A percentile compares a stretch with the other conserved stretches of the same genome.
phyloP scores from a whole-genome alignment of 2,329 filamentous ascomycete genomes.

The Nigrospora osmanthi region DNA sequence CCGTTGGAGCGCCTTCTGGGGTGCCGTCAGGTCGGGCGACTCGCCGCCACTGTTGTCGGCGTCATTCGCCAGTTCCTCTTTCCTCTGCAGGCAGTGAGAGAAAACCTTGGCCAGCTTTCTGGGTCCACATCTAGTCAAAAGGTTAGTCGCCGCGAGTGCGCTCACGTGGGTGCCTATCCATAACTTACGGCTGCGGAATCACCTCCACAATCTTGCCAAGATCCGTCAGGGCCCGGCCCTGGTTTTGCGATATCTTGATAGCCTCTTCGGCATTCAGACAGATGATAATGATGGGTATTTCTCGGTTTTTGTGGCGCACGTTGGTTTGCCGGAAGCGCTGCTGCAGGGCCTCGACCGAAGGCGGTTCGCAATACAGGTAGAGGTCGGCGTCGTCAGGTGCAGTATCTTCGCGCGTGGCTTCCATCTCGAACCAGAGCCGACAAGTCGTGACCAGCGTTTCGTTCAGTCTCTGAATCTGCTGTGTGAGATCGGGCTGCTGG shows the following conservation, averaged over 20 bases:
- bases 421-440: constrained; percentile 25
- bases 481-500: constrained; percentile 2
- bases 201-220: constrained; percentile 20
- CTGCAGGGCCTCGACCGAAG: constrained; percentile 7
- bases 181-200: constrained; percentile 21
- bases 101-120: constrained; percentile 21
- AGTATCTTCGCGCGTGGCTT: constrained; percentile 11
- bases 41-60: background rate
- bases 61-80: background rate
- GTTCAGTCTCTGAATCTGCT: constrained; percentile 15
- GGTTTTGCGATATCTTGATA: constrained; percentile 12
- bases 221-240: constrained; percentile 10
- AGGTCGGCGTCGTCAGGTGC: constrained; percentile 11
- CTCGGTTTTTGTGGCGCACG: background rate
- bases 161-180: background rate
- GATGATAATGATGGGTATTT: constrained; percentile 18
- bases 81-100: constrained; percentile 10
- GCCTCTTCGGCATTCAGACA: constrained; percentile 21
- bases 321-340: constrained; percentile 8
- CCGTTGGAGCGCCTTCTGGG: too few relatives aligned
- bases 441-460: constrained; percentile 20
- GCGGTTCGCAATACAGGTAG: constrained; percentile 18
- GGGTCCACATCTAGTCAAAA: constrained; percentile 14
- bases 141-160: background rate
- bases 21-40: background rate